Conservation (phyloP, 371 early-diverging fungal genomes). For the Mortierella sp. region DNA sequence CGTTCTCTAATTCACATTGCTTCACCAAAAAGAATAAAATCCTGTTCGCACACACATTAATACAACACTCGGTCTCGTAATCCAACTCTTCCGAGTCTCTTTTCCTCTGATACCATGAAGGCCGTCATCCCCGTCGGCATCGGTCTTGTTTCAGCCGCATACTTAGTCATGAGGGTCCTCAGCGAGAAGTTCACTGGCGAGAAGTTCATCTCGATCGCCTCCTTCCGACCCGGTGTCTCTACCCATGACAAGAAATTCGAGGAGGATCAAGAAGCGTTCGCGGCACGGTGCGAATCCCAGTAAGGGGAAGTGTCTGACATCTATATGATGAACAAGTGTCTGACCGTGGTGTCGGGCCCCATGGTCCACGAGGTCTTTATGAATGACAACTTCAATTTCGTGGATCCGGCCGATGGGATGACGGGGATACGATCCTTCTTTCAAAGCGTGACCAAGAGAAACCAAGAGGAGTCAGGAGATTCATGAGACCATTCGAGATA, state of each 20-base stretch:
- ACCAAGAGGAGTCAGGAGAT: conserved; percentile 16
- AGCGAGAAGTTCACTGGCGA: too few relatives aligned
- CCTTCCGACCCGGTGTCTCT: conserved; percentile 16
- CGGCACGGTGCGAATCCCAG: neutral
- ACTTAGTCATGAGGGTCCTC: too few relatives aligned
- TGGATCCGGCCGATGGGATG: conserved; percentile 30
- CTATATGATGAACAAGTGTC: conserved; percentile 7
- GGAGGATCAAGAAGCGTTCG: conserved; percentile 24
- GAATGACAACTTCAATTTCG: conserved; percentile 21
- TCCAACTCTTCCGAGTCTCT: too few relatives aligned
- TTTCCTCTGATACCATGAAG: too few relatives aligned
- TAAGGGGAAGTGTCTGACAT: conserved; percentile 21
- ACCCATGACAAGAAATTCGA: conserved; percentile 30
- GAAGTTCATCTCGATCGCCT: conserved; percentile 18
- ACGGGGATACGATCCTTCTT: conserved; percentile 26
- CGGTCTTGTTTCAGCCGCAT: too few relatives aligned
- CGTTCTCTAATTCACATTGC: too few relatives aligned
- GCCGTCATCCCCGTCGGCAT: neutral
- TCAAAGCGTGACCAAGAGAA: conserved; percentile 32
- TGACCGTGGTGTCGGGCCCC: conserved; percentile 35
- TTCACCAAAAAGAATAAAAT: too few relatives aligned
- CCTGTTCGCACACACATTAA: neutral
- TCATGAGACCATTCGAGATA: conserved; percentile 33
- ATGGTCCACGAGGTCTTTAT: conserved; percentile 42
- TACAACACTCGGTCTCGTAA: too few relatives aligned